These are phyloP conservation scores for Hypoxylon sp. DNA, from an alignment of 2,329 filamentous ascomycete genomes.

Conservation along the genomic window DNA sequence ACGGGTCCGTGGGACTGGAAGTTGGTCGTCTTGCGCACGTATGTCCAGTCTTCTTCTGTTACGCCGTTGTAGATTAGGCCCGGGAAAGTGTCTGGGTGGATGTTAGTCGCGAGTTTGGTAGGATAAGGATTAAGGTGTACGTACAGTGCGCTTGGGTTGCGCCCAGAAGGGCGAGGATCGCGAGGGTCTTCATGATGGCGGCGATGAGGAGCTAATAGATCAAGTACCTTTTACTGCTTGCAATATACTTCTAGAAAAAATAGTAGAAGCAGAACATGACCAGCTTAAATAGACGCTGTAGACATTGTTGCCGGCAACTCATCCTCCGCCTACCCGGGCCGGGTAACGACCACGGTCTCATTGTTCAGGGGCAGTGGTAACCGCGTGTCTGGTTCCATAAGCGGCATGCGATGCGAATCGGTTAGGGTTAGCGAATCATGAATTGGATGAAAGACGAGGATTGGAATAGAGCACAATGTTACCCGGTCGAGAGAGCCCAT, in stretches of 20 bases:
- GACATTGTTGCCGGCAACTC: not conserved
- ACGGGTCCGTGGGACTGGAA: conserved; percentile 49
- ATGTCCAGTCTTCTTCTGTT: conserved; percentile 46
- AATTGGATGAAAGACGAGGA: not conserved
- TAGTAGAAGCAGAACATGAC: not conserved
- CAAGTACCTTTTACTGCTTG: not conserved
- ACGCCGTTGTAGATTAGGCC: conserved; percentile 40
- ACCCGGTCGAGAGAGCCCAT: not conserved
- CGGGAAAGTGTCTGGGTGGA: conserved; percentile 41
- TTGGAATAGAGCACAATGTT: not conserved
- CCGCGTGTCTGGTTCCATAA: not conserved
- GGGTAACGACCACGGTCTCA: not conserved
- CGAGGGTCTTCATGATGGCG: conserved; percentile 36
- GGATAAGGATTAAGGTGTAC: not conserved
- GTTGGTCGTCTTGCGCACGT: conserved; percentile 50
- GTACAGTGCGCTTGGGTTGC: conserved; percentile 42
- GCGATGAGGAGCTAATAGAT: not conserved
- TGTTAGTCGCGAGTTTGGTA: conserved; percentile 18
- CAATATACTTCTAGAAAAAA: not conserved
- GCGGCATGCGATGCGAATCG: not conserved
- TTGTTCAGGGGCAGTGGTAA: not conserved
- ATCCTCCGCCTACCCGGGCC: not conserved
- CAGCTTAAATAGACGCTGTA: conserved; percentile 6
- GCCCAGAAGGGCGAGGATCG: conserved; percentile 35
- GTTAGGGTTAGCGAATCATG: not conserved